A percentile compares a stretch with the other conserved stretches of the same genome.
Conservation (phyloP, 768 basidiomycete species). For the Hortiboletus campestris region DNA sequence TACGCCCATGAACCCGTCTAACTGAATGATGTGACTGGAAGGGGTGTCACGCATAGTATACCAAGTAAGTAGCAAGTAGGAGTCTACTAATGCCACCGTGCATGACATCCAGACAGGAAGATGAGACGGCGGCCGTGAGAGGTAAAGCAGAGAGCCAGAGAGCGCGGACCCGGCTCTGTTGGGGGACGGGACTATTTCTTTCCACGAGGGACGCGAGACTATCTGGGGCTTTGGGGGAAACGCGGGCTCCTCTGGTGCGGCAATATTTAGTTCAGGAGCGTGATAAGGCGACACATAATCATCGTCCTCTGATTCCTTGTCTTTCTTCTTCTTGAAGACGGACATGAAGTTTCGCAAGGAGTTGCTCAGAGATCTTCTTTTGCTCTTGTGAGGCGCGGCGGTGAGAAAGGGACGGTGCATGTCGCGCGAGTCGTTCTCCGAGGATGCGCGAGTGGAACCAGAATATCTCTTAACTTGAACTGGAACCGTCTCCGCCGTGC, state of each 20-base stretch:
- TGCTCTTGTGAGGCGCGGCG: slow-evolving; percentile 37
- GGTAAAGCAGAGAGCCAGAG: slow-evolving; percentile 44
- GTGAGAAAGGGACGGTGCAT: slow-evolving; percentile 15
- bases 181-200: neutral
- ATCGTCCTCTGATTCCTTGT: slow-evolving; percentile 28
- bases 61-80: slow-evolving; percentile 49
- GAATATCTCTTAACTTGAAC: slow-evolving; percentile 7
- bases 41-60: slow-evolving; percentile 40
- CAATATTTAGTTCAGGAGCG: slow-evolving; percentile 5
- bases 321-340: slow-evolving; percentile 52
- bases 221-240: neutral
- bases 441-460: slow-evolving; percentile 15
- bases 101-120: slow-evolving; percentile 53
- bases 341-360: slow-evolving; percentile 64
- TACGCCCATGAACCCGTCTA: slow-evolving; percentile 59
- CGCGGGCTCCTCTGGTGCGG: neutral
- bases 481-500: slow-evolving; percentile 3
- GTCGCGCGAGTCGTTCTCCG: slow-evolving; percentile 12
- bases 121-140: slow-evolving; percentile 35
- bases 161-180: neutral
- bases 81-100: slow-evolving; percentile 35
- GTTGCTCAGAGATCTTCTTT: slow-evolving; percentile 53
- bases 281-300: slow-evolving; percentile 10
- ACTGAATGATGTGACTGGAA: slow-evolving; percentile 44
- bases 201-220: neutral